phyloP scores from a whole-genome alignment of 2,329 filamentous ascomycete species.

The Epichloe coenophiala region DNA sequence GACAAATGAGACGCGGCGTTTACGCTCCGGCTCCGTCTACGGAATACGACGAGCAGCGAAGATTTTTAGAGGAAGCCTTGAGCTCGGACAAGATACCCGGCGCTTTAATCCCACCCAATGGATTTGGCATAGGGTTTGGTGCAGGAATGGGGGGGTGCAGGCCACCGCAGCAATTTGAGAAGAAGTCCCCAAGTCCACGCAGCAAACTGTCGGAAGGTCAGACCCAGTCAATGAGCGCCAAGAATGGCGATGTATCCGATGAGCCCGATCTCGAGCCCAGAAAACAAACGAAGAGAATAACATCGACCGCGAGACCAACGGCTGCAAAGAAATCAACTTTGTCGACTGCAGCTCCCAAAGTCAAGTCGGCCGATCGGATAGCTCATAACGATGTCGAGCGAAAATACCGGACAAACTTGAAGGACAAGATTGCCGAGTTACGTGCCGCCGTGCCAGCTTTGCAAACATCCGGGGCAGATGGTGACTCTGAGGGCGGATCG shows the following conservation, averaged over 20 bases:
- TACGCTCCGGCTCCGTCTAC: constrained; percentile 14
- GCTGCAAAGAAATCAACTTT: constrained; percentile 2
- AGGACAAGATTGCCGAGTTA: constrained; percentile 45
- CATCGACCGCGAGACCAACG: neutral
- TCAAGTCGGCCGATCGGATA: constrained; percentile 34
- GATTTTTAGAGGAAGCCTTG: constrained; percentile 44
- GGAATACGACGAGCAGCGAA: constrained; percentile 31
- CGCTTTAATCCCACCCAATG: constrained; percentile 20
- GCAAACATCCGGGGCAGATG: constrained; percentile 35
- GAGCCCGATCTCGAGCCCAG: constrained; percentile 1
- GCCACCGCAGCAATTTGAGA: constrained; percentile 12
- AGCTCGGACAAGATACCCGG: constrained; percentile 33
- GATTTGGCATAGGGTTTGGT: constrained; percentile 21
- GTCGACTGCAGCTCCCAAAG: constrained; percentile 21
- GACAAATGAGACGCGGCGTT: constrained; percentile 29
- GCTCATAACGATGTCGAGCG: constrained; percentile 49
- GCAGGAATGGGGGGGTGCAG: constrained; percentile 23
- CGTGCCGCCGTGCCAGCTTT: constrained; percentile 44
- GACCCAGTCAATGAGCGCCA: neutral
- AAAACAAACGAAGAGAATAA: constrained; percentile 1
- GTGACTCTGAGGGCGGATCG: constrained; percentile 30
- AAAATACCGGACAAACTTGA: constrained; percentile 47
- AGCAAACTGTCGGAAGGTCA: neutral
- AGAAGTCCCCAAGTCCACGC: neutral
- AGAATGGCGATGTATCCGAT: neutral